phyloP scores from a whole-genome alignment of 495 filamentous ascomycete species.

The Sphaerosporella brunnea region DNA sequence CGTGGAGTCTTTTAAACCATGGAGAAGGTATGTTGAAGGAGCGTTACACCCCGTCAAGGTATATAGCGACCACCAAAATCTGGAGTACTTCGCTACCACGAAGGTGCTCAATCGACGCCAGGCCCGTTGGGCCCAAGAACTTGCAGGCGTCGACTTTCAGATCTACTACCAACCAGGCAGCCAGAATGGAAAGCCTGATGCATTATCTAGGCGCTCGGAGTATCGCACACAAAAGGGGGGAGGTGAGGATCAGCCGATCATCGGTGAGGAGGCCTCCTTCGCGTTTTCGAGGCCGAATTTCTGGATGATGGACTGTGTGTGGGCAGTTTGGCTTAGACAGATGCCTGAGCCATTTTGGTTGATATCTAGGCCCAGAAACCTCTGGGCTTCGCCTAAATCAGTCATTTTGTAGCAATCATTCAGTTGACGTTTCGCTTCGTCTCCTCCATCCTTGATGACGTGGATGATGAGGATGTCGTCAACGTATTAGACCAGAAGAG shows the following conservation, averaged over 20 bases:
- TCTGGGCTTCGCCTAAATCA: neutral
- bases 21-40: slow-evolving; percentile 19
- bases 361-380: neutral
- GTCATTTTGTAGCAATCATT: too few relatives aligned
- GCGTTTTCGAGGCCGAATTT: too few relatives aligned
- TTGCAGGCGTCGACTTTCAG: slow-evolving; percentile 6
- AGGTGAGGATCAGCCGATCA: neutral
- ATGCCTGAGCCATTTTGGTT: neutral
- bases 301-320: neutral
- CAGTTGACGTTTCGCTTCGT: too few relatives aligned
- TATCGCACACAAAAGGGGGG: slow-evolving; percentile 4
- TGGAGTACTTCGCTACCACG: slow-evolving; percentile 21
- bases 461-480: too few relatives aligned
- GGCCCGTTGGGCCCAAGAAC: slow-evolving; percentile 1
- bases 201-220: slow-evolving; percentile 5
- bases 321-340: neutral
- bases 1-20: slow-evolving; percentile 21
- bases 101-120: slow-evolving; percentile 6
- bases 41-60: slow-evolving; percentile 7
- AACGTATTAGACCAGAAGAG: too few relatives aligned
- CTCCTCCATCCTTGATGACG: too few relatives aligned
- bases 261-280: too few relatives aligned
- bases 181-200: slow-evolving; percentile 10
- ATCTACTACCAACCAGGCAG: slow-evolving; percentile 9
- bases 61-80: slow-evolving; percentile 18